Percentiles rank a stretch among this genome's conserved stretches.
These are phyloP conservation scores for Penicillium sp. DNA, from an alignment of 2,329 filamentous ascomycete species.

Conservation along the genomic window DNA sequence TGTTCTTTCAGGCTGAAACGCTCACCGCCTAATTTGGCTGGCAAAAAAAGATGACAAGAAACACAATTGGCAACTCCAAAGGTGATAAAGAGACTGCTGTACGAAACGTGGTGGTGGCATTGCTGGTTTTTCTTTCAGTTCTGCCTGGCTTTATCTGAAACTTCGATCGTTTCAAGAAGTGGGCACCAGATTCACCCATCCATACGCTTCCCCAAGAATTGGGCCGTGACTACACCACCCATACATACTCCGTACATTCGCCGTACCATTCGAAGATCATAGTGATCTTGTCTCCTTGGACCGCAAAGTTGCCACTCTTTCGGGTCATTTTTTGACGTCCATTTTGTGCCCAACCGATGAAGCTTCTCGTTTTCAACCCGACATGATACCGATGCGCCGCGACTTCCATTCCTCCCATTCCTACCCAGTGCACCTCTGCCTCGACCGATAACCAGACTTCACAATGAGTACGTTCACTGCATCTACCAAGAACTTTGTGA, in stretches of 20 bases:
- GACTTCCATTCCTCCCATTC: neutral
- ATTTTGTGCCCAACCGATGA: neutral
- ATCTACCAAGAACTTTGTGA: slow-evolving; percentile 20
- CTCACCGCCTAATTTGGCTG: slow-evolving; percentile 9
- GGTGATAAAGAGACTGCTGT: neutral
- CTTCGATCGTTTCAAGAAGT: no score
- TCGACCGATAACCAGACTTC: neutral
- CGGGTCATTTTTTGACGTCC: neutral
- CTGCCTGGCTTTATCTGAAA: neutral
- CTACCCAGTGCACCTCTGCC: neutral
- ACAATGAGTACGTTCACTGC: slow-evolving; percentile 22
- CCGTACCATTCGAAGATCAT: neutral
- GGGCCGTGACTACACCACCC: no score
- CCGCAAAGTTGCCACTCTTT: neutral
- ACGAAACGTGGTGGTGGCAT: neutral
- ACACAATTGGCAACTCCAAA: neutral
- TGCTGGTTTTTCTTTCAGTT: neutral
- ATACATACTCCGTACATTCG: neutral
- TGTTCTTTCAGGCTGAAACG: slow-evolving; percentile 1
- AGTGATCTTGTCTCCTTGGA: neutral
- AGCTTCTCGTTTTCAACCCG: slow-evolving; percentile 3
- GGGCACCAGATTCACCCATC: no score
- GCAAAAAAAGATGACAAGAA: slow-evolving; percentile 5
- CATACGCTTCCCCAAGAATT: no score
- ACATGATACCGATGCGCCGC: slow-evolving; percentile 19